Base-by-base conservation (phyloP, 1,139 yeast species). In the Candida labiduridarum region DNA sequence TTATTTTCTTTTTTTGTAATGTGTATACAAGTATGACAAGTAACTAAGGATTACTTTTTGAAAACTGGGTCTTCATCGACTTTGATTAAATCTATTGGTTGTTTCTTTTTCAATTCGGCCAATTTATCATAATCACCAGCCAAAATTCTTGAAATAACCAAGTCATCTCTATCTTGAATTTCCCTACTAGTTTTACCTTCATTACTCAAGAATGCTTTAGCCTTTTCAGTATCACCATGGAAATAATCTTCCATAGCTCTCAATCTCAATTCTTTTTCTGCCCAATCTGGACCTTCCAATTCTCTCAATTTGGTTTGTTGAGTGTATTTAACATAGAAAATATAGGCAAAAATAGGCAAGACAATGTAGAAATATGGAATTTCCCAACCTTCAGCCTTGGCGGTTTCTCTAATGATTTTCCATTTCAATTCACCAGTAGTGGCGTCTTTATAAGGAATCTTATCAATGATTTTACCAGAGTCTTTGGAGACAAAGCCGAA, bases 351-450 rank as follows among this genome's bases (percentile, higher is more conserved):
- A 42, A 75, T 67, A 27, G 88, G 89, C 51, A 95, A 92, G 41
- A 88, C 84, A 64, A 87, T 82, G 58, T 85, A 80, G 66, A 80
- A 86, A 71, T 86, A 87, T 53, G 89, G 78, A 57, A 77, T 76
- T 65, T 89, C 96, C 96, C 96, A 89, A 46, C 96, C 96, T 73
- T 89, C 96, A 40, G 80, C 80, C 66, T 84, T 84, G 61, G 82
- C 84, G 52, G 86, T 82, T 63, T 84, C 91, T 58, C 96, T 79
- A 45, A 89, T 84, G 54, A 89, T 74, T 62, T 84, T 82, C 96
- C 96, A 89, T 62, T 84, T 83, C 61, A 88, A 81, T 62, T 84
- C 87, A 35, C 96, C 96, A 15, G 90, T 85, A 40, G 81, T 73
- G 45, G 86, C 84, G 67, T 87, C 95, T 68, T 85, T 88, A 64